Evolutionary conservation across 2,329 filamentous ascomycete genomes (phyloP), one percentile per base, ranked within the genome.

Genomic region (Diaporthe ilicicola): DNA sequence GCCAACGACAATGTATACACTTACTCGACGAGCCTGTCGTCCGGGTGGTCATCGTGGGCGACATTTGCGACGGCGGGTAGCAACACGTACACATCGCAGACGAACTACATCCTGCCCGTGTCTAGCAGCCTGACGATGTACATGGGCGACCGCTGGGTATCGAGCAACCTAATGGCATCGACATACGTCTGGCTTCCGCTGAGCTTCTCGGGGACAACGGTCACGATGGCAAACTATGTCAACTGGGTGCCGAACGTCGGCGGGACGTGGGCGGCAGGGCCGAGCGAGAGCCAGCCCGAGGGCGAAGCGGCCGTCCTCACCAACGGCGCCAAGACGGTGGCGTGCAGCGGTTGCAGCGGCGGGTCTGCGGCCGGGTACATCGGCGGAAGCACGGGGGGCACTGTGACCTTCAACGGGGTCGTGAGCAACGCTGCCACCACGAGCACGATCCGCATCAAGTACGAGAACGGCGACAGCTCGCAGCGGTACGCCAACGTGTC

Each of bases 151-250:
- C 88, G 91, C 37, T 92, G 91, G 90, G 80, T 87, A 0, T 86
- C 84, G 6, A 77, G 76, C 22, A 88, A 92, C 73, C 83, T 93
- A 2, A 87, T 86, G 78, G 80, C 85, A 0, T 89, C 86, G 64
- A 91, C 89, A 0, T 92, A 92, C 75, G 82, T 92, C 54, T 92
- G 90, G 90, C 84, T 92, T 0, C 91, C 90, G 0, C 80, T 92
- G 0, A 82, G 78, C 5, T 82, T 91, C 71, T 81, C 82, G 0
- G 89, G 88, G 0, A 88, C 83, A 0, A 84, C 80, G 0, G 87
- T 89, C 2, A 83, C 76, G 8, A 83, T 89, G 76, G 78, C 82
- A 61, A 85, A 90, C 78, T 78, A 83, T 39, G 86, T 87, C 22
- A 88, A 87, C 72, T 91, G 89, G 89, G 78, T 86, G 50, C 76